A percentile compares a stretch with the other conserved stretches of the same genome.
These are phyloP conservation scores for Globisporangium canariense DNA, from an alignment of 352 stramenopile genomes.

Conservation along the genomic window DNA sequence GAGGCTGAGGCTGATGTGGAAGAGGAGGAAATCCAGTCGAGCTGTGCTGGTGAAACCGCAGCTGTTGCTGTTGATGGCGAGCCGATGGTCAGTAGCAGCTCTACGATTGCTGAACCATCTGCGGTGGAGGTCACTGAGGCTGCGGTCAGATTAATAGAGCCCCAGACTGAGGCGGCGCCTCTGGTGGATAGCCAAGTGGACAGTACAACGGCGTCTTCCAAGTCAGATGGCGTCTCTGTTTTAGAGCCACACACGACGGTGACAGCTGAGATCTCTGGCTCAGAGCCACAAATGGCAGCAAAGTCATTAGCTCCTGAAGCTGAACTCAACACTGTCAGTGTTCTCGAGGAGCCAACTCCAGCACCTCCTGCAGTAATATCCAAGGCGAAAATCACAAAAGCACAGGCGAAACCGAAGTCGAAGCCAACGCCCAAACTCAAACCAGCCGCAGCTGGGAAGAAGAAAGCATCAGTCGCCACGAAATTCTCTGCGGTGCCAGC, in stretches of 20 bases:
- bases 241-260: not conserved
- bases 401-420: not conserved
- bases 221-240: not conserved
- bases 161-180: not conserved
- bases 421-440: not conserved
- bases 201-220: not conserved
- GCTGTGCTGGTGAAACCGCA: not conserved
- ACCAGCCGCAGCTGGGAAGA: not conserved
- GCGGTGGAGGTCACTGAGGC: not conserved
- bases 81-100: not conserved
- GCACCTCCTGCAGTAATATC: not conserved
- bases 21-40: not conserved
- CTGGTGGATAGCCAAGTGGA: not conserved
- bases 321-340: not conserved
- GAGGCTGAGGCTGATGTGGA: not conserved
- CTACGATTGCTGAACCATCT: not conserved
- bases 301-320: not conserved
- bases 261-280: no score
- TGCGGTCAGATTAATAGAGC: not conserved
- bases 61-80: not conserved
- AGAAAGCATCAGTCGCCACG: slow-evolving; percentile 1
- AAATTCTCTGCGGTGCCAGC: not conserved
- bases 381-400: not conserved
- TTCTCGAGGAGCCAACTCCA: not conserved
- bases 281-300: no score